Conservation (phyloP, 225 moss, liverwort and hornwort genomes). For the Sphagnum contortum region DNA sequence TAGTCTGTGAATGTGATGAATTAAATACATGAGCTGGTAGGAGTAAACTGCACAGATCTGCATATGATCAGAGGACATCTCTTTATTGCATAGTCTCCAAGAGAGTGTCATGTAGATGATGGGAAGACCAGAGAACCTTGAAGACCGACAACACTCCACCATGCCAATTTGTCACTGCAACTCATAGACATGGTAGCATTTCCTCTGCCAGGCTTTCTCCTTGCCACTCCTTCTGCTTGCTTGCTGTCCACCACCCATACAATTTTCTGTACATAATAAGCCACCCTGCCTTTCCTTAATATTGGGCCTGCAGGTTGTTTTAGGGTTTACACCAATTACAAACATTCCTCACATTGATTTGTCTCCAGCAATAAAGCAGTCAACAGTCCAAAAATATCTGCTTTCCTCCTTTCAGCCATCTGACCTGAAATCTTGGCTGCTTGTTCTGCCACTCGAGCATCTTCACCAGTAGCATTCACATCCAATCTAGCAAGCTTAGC, state of each 20-base stretch:
- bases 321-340: too few relatives aligned
- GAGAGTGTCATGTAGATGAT: too few relatives aligned
- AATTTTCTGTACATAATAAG: constrained; percentile 1
- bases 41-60: too few relatives aligned
- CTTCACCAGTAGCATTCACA: constrained; percentile 48
- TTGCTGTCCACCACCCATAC: constrained; percentile 15
- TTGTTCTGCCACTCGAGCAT: constrained; percentile 55
- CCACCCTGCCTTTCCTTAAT: not conserved
- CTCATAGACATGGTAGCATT: constrained; percentile 97
- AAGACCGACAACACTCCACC: constrained; percentile 91
- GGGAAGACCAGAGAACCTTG: constrained; percentile 42
- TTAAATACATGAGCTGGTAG: too few relatives aligned
- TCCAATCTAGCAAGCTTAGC: constrained; percentile 72
- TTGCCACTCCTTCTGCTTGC: constrained; percentile 68
- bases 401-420: too few relatives aligned
- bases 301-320: too few relatives aligned
- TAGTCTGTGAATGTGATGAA: too few relatives aligned
- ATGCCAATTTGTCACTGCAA: constrained; percentile 96
- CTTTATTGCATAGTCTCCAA: too few relatives aligned
- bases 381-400: too few relatives aligned
- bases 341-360: too few relatives aligned
- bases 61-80: too few relatives aligned
- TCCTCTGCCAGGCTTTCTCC: constrained; percentile 94
- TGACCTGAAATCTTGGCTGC: constrained; percentile 25
- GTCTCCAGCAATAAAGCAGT: too few relatives aligned